Evolutionary conservation across 1,284 basidiomycete species (phyloP), one percentile per base, ranked within the genome.

Genomic region (Fomitopsis palustris): DNA sequence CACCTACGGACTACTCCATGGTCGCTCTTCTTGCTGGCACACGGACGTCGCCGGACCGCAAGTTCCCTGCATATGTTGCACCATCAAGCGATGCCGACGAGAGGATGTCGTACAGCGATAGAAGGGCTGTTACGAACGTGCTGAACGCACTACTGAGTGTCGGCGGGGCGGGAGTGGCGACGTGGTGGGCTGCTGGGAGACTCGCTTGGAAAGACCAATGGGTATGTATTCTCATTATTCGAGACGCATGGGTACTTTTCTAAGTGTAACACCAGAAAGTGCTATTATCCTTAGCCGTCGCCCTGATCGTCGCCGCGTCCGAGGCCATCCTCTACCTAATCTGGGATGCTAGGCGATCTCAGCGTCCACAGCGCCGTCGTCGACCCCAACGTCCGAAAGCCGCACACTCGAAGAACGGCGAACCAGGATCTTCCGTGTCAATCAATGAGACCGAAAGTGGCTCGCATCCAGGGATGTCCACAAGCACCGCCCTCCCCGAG

Each of bases 11-110:
- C 19, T 92, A 89, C 69, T 75, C 79, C 12, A 90, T 90, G 82
- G 74, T 91, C 52, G 74, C 88, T n/a, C 75, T 93, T 27, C 81
- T 93, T 3, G 90, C 91, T 19, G 90, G 90, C 29, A 81, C 86
- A 3, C 82, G 78, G 37, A 87, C 90, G 17, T 87, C 87, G 6
- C 90, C 91, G 16, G 84, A 88, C 59, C 82, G 87, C 54, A 79
- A 51, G 87, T 90, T 61, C 85, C 85, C 33, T 16, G 12, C 23
- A 29, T 54, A 61, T 69, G 3, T 77, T 17, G 29, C 79, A 67
- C 47, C 58, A 77, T 60, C 72, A 78, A 52, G 77, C 74, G 49
- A 75, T 77, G 47, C 70, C 64, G 23, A 67, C 64, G 42, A 12
- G 7, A 19, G 52, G 72, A 77, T 51, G 78, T 73, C 55, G 72